Evolutionary conservation across 2,329 filamentous ascomycete genomes (phyloP), one percentile per base, ranked within the genome.

Genomic region (Macrophomina tecta): DNA sequence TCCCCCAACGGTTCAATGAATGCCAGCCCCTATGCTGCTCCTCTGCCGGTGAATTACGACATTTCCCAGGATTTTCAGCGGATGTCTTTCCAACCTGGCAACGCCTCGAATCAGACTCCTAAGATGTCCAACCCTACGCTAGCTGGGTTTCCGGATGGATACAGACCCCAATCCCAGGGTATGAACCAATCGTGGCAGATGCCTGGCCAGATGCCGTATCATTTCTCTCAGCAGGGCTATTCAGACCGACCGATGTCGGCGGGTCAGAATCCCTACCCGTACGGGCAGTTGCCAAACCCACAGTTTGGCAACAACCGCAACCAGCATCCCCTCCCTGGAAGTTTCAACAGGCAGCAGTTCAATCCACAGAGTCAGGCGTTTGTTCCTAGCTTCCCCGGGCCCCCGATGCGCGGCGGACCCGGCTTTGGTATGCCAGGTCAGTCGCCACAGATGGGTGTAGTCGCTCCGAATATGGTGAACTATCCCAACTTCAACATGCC

Each of bases 351-450:
- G 67, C 92, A 93, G 72, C 88, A 91, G 12, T 97, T 98, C 82
- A 97, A 97, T 75, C 94, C 94, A 0, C 94, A 97, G 80, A 97
- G 92, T 16, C 92, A 97, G 74, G 91, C 94, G 0, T 97, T 98
- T 78, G 87, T 97, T 30, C 94, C 94, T 1, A 85, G 84, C 62
- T 72, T 73, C 82, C 74, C 73, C 48, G 56, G 56, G 4, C 11
- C 58, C 6, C 72, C 72, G 67, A 72, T 74, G 5, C 65, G 65
- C 23, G 65, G 65, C 16, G 58, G 56, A 28, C n/a, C 56, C 12
- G 30, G 23, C 28, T 78, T 74, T 51, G 71, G 70, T n/a, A 75
- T 75, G 72, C 74, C 73, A 49, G 69, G 73, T 9, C 75, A 72
- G 64, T 75, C 75, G 72, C 67, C 69, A 34, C 72, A 70, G 40